Conservation (phyloP, 495 filamentous ascomycete genomes). For the Neurospora sp. region DNA sequence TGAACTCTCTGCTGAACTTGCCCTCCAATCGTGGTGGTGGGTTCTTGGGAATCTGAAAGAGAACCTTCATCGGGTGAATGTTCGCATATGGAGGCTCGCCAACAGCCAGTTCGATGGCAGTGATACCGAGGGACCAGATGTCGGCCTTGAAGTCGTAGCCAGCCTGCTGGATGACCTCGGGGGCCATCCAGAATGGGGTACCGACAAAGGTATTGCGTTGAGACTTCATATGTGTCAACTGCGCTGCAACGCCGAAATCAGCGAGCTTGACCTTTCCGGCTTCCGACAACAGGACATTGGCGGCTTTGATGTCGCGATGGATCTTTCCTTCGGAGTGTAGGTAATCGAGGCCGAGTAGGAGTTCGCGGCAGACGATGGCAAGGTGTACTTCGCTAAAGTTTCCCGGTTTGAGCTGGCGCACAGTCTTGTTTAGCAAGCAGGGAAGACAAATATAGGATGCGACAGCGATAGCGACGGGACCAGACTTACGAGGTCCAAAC, state of each 20-base stretch:
- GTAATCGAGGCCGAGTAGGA: constrained; percentile 85
- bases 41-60: constrained; percentile 95
- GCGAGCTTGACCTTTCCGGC: constrained; percentile 92
- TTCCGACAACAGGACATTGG: constrained; percentile 79
- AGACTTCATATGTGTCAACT: constrained; percentile 94
- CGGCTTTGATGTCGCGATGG: constrained; percentile 94
- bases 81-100: constrained; percentile 89
- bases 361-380: constrained; percentile 86
- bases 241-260: constrained; percentile 95
- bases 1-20: constrained; percentile 80
- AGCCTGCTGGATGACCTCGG: constrained; percentile 93
- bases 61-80: constrained; percentile 94
- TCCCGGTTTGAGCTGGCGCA: constrained; percentile 77
- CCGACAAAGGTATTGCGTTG: constrained; percentile 98
- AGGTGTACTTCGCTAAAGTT: constrained; percentile 83
- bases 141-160: constrained; percentile 97
- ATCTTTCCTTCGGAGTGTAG: constrained; percentile 93
- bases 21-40: constrained; percentile 80
- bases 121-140: constrained; percentile 96
- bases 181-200: constrained; percentile 99
- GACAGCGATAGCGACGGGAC: background rate
- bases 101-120: constrained; percentile 84
- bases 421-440: constrained; percentile 16
- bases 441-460: background rate
- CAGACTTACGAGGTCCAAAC: constrained; percentile 68